These are phyloP conservation scores for Aaosphaeria arxii DNA, from an alignment of 2,329 filamentous ascomycete species.

Conservation along the genomic window DNA sequence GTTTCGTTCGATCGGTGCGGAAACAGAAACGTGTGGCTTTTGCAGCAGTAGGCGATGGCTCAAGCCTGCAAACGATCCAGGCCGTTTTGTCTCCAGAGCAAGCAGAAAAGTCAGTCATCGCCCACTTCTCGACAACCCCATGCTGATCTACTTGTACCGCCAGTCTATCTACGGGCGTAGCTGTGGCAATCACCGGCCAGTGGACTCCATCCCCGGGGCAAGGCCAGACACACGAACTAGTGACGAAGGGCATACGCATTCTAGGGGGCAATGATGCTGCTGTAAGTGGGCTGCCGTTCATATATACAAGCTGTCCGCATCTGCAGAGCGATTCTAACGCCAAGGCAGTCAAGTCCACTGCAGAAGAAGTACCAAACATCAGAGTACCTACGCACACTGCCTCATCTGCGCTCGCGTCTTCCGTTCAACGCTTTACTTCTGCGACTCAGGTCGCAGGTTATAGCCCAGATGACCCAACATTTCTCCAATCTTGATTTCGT, in stretches of 20 bases:
- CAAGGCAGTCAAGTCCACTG: conserved; percentile 74
- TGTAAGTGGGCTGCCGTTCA: conserved; percentile 51
- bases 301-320: too few relatives aligned
- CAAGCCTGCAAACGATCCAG: conserved; percentile 74
- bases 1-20: conserved; percentile 79
- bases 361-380: conserved; percentile 94
- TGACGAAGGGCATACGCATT: conserved; percentile 66
- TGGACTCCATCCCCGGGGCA: conserved; percentile 71
- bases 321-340: not conserved
- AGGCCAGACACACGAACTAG: conserved; percentile 76
- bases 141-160: not conserved
- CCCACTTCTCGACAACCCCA: conserved; percentile 1
- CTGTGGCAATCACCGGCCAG: conserved; percentile 71
- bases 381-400: conserved; percentile 83
- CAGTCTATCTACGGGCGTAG: conserved; percentile 78
- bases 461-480: conserved; percentile 69
- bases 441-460: conserved; percentile 77
- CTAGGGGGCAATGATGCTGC: conserved; percentile 76
- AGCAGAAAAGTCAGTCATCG: conserved; percentile 64
- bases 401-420: conserved; percentile 80
- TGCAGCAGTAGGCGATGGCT: conserved; percentile 83
- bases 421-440: conserved; percentile 78
- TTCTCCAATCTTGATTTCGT: conserved; percentile 70
- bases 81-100: conserved; percentile 71
- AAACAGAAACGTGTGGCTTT: conserved; percentile 84